Evolutionary conservation across 2,329 filamentous ascomycete genomes (phyloP).

Genomic region (Trichoderma citrinoviride): DNA sequence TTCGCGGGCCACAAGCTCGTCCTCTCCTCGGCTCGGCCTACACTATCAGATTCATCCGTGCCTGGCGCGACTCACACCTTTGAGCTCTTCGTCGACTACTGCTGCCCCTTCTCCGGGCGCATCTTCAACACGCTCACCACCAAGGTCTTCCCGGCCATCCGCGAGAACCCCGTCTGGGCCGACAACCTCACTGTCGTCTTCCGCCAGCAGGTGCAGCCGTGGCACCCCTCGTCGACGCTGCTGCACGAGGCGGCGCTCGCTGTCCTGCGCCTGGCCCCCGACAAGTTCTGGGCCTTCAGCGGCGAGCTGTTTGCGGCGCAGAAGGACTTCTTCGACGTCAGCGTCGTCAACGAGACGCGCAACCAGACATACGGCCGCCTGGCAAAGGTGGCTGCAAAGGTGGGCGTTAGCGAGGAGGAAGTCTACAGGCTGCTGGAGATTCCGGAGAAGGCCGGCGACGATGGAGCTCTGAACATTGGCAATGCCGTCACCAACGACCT

Average conservation of each 20-base stretch:
- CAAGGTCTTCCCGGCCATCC: slow-evolving; percentile 61
- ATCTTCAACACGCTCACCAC: slow-evolving; percentile 62
- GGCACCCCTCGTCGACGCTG: slow-evolving; percentile 85
- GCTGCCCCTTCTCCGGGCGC: slow-evolving; percentile 69
- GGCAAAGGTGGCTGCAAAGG: slow-evolving; percentile 66
- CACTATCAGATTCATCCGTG: slow-evolving; percentile 35
- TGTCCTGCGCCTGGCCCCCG: slow-evolving; percentile 67
- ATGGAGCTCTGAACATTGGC: slow-evolving; percentile 71
- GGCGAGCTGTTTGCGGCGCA: slow-evolving; percentile 64
- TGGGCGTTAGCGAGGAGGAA: slow-evolving; percentile 67
- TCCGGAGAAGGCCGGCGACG: slow-evolving; percentile 61
- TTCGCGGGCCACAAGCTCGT: slow-evolving; percentile 69
- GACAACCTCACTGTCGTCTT: slow-evolving; percentile 71
- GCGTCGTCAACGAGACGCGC: slow-evolving; percentile 76
- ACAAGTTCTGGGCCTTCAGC: slow-evolving; percentile 79
- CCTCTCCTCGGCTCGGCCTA: slow-evolving; percentile 38
- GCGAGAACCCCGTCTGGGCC: slow-evolving; percentile 54
- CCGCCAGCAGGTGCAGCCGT: slow-evolving; percentile 89
- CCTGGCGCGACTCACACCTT: slow-evolving; percentile 55
- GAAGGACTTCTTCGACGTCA: slow-evolving; percentile 78
- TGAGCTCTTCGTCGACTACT: slow-evolving; percentile 80
- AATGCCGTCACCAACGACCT: slow-evolving; percentile 83
- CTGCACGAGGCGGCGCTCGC: slow-evolving; percentile 81
- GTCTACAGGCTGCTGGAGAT: slow-evolving; percentile 70
- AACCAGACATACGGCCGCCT: slow-evolving; percentile 82